phyloP scores from a whole-genome alignment of 495 filamentous ascomycete species.

The Xylaria scruposa region DNA sequence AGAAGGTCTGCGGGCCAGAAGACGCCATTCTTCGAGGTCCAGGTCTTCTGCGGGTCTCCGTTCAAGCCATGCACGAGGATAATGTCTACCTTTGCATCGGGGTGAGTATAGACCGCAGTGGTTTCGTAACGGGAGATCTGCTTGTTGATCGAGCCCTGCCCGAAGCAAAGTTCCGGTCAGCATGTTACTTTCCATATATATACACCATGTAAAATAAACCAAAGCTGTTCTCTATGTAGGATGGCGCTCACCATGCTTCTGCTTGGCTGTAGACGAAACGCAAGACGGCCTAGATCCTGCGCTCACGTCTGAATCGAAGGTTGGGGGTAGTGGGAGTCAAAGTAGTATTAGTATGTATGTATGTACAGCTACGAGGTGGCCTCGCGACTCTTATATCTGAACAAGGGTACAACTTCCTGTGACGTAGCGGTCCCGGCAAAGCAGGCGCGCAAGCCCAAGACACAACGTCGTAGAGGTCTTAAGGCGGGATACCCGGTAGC shows the following conservation, averaged over 20 bases:
- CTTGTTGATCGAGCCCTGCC: slow-evolving; percentile 56
- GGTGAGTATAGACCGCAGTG: slow-evolving; percentile 69
- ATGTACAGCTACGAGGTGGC: slow-evolving; percentile 21
- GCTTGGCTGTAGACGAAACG: slow-evolving; percentile 31
- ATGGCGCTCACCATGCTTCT: slow-evolving; percentile 41
- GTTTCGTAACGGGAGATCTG: slow-evolving; percentile 72
- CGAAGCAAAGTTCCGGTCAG: slow-evolving; percentile 28
- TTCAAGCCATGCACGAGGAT: slow-evolving; percentile 87
- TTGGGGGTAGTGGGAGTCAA: slow-evolving; percentile 21
- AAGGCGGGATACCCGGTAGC: slow-evolving; percentile 1
- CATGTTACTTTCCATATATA: slow-evolving; percentile 13
- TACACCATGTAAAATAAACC: slow-evolving; percentile 8
- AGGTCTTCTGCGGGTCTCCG: slow-evolving; percentile 76
- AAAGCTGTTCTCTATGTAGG: neutral
- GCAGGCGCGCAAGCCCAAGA: slow-evolving; percentile 26
- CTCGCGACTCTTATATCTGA: slow-evolving; percentile 23
- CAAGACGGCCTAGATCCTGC: slow-evolving; percentile 26
- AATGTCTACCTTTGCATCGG: slow-evolving; percentile 67
- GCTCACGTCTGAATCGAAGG: slow-evolving; percentile 28
- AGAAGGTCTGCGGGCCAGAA: slow-evolving; percentile 83
- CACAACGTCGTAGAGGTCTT: slow-evolving; percentile 14
- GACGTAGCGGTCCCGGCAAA: slow-evolving; percentile 2
- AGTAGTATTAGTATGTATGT: slow-evolving; percentile 24
- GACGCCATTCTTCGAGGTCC: slow-evolving; percentile 69
- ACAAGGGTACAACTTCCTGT: slow-evolving; percentile 18